Evolutionary conservation across 2,329 filamentous ascomycete species (phyloP), one percentile per base, ranked within the genome.

Genomic region (Hypoxylon rubiginosum): DNA sequence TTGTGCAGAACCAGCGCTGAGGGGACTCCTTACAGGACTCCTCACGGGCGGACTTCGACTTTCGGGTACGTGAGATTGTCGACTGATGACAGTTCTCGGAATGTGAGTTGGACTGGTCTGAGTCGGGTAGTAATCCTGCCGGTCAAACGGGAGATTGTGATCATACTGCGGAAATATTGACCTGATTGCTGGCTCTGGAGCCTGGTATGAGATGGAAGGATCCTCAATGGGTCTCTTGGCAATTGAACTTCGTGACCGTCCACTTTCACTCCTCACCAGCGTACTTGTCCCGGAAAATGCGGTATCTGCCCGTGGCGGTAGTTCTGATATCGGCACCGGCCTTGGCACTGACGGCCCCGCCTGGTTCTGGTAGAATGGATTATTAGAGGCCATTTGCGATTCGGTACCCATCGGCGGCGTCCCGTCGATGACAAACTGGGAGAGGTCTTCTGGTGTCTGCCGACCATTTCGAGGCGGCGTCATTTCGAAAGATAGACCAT

Each of bases 81-180:
- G 82, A 77, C 88, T 92, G 74, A 92, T 90, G 62, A 89, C 85
- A 15, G 86, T 85, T 36, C 84, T 82, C 4, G 90, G 89, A 52
- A 93, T 86, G 32, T 87, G 84, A 1, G 86, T 86, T 11, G 91
- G 89, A 64, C 86, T 88, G 58, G 85, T 80, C 74, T 91, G 88
- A 0, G 87, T 90, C 2, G 91, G 91, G 52, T 86, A 91, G 79
- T 94, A 94, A 50, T 87, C 79, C 74, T 94, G 92, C 62, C 88
- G 86, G 59, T 88, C 83, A 2, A 93, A 84, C 4, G 91, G 83
- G 24, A 92, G 75, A 1, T 85, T 85, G 2, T 88, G 90, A 73
- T 94, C 89, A 75, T 93, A 94, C 30, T 86, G 84, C 7, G 92
- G 92, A 72, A 94, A 94, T 72, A 94, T 93, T 24, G 91, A 94